Evolutionary conservation across 495 filamentous ascomycete species (phyloP), one percentile per base, ranked within the genome.

Genomic region (Immersiella caudata): DNA sequence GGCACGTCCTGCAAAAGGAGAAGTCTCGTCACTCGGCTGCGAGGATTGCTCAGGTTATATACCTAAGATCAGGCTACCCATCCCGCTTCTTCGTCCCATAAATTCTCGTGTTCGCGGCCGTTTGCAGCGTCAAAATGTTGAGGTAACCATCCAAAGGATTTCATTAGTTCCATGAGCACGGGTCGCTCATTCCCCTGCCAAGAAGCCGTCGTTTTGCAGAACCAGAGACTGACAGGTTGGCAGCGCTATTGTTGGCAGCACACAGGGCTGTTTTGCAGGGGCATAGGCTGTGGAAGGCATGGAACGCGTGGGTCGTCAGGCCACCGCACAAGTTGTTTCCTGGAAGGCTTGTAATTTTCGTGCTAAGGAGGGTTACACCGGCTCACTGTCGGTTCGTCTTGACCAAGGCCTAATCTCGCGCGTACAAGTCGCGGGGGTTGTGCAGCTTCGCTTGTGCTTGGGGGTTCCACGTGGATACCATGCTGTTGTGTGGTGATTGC

Each of bases 171-270:
- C 51, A n/a, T 55, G 20, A 55, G 40, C 40, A 46, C 51, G 24
- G n/a, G 51, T 55, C 51, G 51, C 51, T 55, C 6, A 55, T 8
- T 1, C 20, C 51, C 51, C 20, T 55, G 51, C 51, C 51, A 55
- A 55, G 51, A 2, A 55, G 20, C 51, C 20, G 24, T 20, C n/a
- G 51, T 2, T 52, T 55, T 55, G 51, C 51, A 21, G 24, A 55
- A 55, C 51, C 51, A 55, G 24, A 55, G 3, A 8, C 5, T 55
- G 51, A 55, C 24, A 55, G 24, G 22, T 55, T 55, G 51, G 51
- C 9, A 11, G n/a, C 20, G 51, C 51, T 55, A 55, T 55, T 55
- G 51, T 55, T 55, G 51, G 51, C 49, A 55, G 51, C 40, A 46
- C 40, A 14, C 40, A 14, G 40, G 40, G 40, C 40, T 46, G 11